phyloP scores from a whole-genome alignment of 192 early-diverging fungal species.

The Phlyctochytrium arcticum region DNA sequence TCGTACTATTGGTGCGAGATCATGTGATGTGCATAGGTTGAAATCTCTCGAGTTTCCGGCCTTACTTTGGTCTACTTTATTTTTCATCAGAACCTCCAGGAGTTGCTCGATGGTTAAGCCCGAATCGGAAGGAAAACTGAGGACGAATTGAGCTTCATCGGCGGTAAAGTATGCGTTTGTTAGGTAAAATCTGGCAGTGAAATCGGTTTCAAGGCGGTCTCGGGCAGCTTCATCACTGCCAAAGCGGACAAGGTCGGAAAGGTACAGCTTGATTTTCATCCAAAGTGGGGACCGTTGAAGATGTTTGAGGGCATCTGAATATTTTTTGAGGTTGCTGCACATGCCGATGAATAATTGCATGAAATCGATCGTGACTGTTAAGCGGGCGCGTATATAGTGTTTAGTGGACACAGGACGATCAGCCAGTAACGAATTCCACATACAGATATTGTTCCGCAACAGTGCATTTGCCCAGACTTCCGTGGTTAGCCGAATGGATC shows the following conservation, averaged over 20 bases:
- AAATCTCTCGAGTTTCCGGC: conserved; percentile 5
- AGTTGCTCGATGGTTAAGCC: conserved; percentile 9
- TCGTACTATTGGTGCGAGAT: conserved; percentile 4
- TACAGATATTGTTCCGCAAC: conserved; percentile 10
- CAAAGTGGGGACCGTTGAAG: neutral
- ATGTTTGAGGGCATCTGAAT: neutral
- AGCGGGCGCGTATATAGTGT: neutral
- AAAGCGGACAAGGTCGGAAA: conserved; percentile 15
- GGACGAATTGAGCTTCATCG: neutral
- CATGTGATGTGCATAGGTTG: conserved; percentile 16
- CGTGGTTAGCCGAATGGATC: conserved; percentile 5
- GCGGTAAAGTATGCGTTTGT: conserved; percentile 12
- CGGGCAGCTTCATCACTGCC: conserved; percentile 1
- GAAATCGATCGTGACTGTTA: conserved; percentile 6
- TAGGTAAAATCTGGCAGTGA: conserved; percentile 9
- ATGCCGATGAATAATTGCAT: conserved; percentile 8
- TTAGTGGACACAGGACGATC: neutral
- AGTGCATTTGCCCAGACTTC: conserved; percentile 6
- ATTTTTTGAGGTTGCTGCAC: conserved; percentile 8
- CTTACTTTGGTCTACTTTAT: neutral
- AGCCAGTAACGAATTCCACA: neutral
- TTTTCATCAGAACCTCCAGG: conserved; percentile 4
- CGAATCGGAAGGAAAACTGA: conserved; percentile 2
- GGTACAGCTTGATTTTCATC: neutral
- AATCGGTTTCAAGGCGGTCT: conserved; percentile 12